Evolutionary conservation across 352 stramenopile genomes (phyloP).

Genomic region (Phytopythium mirpurense): DNA sequence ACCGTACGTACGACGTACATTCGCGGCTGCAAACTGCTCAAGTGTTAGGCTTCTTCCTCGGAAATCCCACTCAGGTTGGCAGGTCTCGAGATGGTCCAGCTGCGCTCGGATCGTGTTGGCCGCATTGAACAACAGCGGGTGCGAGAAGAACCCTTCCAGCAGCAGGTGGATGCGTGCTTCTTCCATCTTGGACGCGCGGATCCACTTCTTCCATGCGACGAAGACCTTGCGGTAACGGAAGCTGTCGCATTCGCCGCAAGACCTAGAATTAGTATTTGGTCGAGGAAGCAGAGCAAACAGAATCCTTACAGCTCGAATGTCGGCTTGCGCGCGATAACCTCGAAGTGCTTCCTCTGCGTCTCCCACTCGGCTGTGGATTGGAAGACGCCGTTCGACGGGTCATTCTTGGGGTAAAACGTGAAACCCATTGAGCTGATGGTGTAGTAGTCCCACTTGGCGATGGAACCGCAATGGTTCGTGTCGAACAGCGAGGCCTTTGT

Average conservation of each 20-base stretch:
- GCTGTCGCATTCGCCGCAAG: constrained; percentile 11
- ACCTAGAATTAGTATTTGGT: neutral
- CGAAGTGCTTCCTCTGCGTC: constrained; percentile 40
- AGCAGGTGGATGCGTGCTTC: constrained; percentile 34
- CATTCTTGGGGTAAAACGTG: constrained; percentile 53
- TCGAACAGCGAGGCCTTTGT: constrained; percentile 19
- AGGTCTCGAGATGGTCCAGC: constrained; percentile 18
- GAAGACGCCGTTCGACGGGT: constrained; percentile 39
- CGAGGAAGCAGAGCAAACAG: neutral
- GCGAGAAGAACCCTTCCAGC: constrained; percentile 44
- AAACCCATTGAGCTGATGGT: constrained; percentile 51
- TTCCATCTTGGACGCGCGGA: constrained; percentile 35
- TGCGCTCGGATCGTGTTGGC: constrained; percentile 31
- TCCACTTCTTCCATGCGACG: constrained; percentile 47
- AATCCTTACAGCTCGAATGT: constrained; percentile 41
- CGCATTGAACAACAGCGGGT: constrained; percentile 23
- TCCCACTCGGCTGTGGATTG: constrained; percentile 46
- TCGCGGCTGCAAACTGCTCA: constrained; percentile 23
- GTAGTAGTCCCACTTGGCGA: constrained; percentile 61
- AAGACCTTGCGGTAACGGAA: constrained; percentile 73
- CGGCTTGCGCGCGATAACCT: constrained; percentile 19
- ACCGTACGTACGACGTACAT: constrained; percentile 18
- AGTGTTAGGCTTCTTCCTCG: constrained; percentile 26
- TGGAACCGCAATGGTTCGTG: constrained; percentile 12
- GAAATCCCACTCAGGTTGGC: constrained; percentile 46